Conservation (phyloP, 2,329 filamentous ascomycete genomes). For the Capronia epimyces region DNA sequence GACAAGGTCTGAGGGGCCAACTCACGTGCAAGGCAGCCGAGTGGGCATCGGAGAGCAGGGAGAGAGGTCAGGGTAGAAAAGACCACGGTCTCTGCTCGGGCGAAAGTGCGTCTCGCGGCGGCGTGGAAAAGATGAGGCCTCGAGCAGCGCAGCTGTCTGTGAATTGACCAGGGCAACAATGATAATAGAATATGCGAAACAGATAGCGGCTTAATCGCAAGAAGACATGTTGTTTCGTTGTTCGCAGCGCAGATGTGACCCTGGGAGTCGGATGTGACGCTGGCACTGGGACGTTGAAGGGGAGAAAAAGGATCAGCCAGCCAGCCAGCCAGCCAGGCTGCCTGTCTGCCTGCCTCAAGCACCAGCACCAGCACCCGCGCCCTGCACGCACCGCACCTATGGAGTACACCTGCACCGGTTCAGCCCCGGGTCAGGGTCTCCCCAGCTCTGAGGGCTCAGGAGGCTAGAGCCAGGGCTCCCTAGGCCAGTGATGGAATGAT, state of each 20-base stretch:
- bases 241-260: slow-evolving; percentile 21
- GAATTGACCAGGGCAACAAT: not conserved
- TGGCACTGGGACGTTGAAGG: slow-evolving; percentile 5
- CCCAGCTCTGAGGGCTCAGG: slow-evolving; percentile 1
- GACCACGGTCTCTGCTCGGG: not conserved
- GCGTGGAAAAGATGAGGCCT: slow-evolving; percentile 1
- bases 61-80: not conserved
- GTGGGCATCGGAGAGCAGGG: slow-evolving; percentile 14
- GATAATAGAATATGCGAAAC: slow-evolving; percentile 4
- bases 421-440: not conserved
- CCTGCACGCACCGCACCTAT: not conserved
- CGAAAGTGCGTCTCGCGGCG: not conserved
- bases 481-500: not conserved
- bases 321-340: too few species aligned
- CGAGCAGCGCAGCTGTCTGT: not conserved
- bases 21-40: slow-evolving; percentile 23
- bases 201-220: not conserved
- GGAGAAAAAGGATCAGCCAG: slow-evolving; percentile 10
- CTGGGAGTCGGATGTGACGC: slow-evolving; percentile 23
- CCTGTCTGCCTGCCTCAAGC: too few species aligned
- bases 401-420: not conserved
- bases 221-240: slow-evolving; percentile 9
- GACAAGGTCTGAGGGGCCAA: not conserved
- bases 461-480: too few species aligned
- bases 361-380: not conserved